Evolutionary conservation across 202 grass and related monocot genomes (phyloP).

Genomic region (Schoenoplectus tabernaemontani): DNA sequence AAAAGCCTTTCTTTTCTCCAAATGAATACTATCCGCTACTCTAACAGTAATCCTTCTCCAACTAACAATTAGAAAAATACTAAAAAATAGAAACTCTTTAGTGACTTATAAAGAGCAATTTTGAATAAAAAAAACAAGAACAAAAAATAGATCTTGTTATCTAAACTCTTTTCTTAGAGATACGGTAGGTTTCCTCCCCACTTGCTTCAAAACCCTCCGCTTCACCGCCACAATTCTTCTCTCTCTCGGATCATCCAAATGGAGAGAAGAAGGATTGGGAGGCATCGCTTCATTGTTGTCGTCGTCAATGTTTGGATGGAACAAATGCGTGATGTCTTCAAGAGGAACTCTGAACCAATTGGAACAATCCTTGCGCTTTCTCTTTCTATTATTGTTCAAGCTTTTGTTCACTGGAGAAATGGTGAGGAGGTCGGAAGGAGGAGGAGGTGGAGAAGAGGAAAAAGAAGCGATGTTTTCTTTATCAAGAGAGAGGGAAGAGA

Average conservation of each 20-base stretch:
- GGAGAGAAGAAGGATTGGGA: neutral
- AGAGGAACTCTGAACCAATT: neutral
- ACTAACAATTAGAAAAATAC: too few species aligned
- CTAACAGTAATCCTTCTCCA: too few species aligned
- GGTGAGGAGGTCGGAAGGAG: neutral
- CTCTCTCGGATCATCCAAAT: neutral
- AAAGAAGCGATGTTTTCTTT: neutral
- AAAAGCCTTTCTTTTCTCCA: neutral
- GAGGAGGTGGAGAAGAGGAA: neutral
- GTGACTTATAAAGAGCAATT: too few species aligned
- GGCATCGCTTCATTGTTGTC: neutral
- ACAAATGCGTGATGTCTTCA: constrained; percentile 24
- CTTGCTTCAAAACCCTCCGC: neutral
- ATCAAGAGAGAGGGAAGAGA: constrained; percentile 2
- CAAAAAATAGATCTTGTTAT: neutral
- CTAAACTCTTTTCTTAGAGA: constrained; percentile 20
- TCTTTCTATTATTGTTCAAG: constrained; percentile 15
- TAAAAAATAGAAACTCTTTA: too few species aligned
- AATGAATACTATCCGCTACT: too few species aligned
- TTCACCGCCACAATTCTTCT: neutral
- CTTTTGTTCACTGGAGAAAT: neutral
- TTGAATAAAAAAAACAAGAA: too few species aligned
- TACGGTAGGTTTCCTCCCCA: neutral
- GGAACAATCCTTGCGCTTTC: neutral
- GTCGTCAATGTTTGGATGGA: neutral